Evolutionary conservation across 2,329 filamentous ascomycete species (phyloP), one percentile per base, ranked within the genome.

Genomic region (Blumeria hordei): DNA sequence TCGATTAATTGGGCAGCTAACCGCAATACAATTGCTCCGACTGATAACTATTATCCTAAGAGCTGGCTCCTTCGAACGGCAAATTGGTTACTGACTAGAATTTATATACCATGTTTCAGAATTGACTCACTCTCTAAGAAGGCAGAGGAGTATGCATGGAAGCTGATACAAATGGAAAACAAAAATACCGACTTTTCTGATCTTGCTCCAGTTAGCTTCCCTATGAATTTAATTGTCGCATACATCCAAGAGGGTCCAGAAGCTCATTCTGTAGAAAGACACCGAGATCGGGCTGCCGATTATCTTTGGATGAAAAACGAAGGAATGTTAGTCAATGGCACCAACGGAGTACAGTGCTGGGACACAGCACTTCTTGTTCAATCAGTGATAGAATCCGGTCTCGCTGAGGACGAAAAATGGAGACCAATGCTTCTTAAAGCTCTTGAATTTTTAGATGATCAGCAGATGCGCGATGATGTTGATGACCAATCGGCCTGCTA

Each of bases 281-380:
- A 95, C 63, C 72, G 85, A 8, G 85, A 95, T 62, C 78, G 87
- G 3, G 68, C 94, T 11, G 75, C 85, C 45, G 92, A 98, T 63
- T 93, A 82, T 58, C 68, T 98, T 34, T 98, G 92, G 88, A 74
- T 98, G 53, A 94, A 93, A 59, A 68, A 80, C 36, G 88, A 95
- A 65, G 92, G 92, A 6, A 87, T 98, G 85, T 74, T 96, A 51
- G 83, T 83, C 68, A 95, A 95, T 62, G 92, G 92, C 39, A 98
- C 92, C 8, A 96, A 98, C 61, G 92, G 92, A n/a, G 88, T 96
- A 1, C 92, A 98, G 67, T 84, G 81, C 59, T 98, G 92, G 92
- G 92, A 98, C 65, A 98, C 92, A 0, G 77, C 88, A 0, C 96
- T 96, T 64, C 71, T 83, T 16, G 86, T 95, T 36, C 88, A 94